Base-by-base conservation (phyloP, 1,284 basidiomycete genomes). In the Trichosporon sp. region DNA sequence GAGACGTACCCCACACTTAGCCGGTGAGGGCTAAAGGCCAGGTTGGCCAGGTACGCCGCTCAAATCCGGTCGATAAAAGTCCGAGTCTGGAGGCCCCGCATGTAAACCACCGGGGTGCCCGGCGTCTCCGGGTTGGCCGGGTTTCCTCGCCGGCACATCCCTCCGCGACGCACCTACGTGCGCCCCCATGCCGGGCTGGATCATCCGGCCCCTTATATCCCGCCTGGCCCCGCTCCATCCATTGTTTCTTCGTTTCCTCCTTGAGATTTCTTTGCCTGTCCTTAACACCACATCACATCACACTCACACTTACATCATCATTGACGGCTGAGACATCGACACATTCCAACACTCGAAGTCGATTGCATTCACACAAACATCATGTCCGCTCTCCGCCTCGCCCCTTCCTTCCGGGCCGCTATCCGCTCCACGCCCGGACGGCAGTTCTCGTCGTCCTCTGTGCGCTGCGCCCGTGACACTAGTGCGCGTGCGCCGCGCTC, bases 11-110 rank as follows among this genome's bases (percentile, higher is more conserved):
- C 43, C 43, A 46, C 43, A 46, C 16, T 40, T 14, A 46, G 43
- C 43, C 43, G 38, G 12, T 40, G n/a, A n/a, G n/a, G n/a, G n/a
- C n/a, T n/a, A n/a, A n/a, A n/a, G n/a, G n/a, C n/a, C n/a, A n/a
- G n/a, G n/a, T n/a, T n/a, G n/a, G n/a, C n/a, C n/a, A n/a, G 26
- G 4, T 59, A 63, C 32, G 59, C 59, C 59, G 59, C 59, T 37
- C 59, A 63, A 63, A 63, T 63, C 59, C 59, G 59, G 59, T 63
- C 59, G 59, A 16, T 7, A n/a, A 63, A 63, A 63, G 59, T 63
- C 59, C 59, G 59, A 35, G 31, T 63, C 32, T 63, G 59, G 59
- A 63, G 59, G 6, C 59, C 32, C 59, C 59, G 21, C 59, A 61
- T 14, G 14, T 4, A 10, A 1, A 11, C 6, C 10, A 11, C 40